These are phyloP conservation scores for Suhomyces bribrorum DNA, from an alignment of 1,139 yeast species.

Conservation along the genomic window DNA sequence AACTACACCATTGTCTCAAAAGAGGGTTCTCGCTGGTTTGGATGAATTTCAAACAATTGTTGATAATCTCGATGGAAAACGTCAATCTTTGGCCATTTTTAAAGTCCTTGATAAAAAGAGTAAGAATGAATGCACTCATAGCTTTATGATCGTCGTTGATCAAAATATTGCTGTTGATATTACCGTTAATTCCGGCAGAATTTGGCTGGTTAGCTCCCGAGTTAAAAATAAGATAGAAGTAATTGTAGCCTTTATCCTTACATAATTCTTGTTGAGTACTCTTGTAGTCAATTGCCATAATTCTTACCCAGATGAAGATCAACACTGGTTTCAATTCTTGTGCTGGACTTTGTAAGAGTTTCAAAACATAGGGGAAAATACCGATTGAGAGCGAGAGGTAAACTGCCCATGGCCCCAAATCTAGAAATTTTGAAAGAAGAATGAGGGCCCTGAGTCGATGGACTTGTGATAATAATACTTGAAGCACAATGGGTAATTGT, in stretches of 20 bases:
- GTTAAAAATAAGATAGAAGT: slow-evolving; percentile 74
- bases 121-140: slow-evolving; percentile 88
- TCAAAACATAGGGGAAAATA: slow-evolving; percentile 91
- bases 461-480: slow-evolving; percentile 88
- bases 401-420: slow-evolving; percentile 97
- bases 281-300: slow-evolving; percentile 90
- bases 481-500: slow-evolving; percentile 90
- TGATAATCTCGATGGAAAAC: slow-evolving; percentile 69
- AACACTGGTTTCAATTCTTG: slow-evolving; percentile 92
- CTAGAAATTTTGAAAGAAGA: slow-evolving; percentile 79
- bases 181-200: slow-evolving; percentile 22
- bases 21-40: slow-evolving; percentile 80
- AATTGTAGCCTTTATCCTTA: slow-evolving; percentile 87
- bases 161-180: slow-evolving; percentile 27
- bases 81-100: slow-evolving; percentile 79
- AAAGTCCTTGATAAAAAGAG: slow-evolving; percentile 80
- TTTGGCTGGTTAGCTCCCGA: slow-evolving; percentile 33
- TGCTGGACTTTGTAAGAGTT: slow-evolving; percentile 90
- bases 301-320: slow-evolving; percentile 96
- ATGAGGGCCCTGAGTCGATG: slow-evolving; percentile 90
- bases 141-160: slow-evolving; percentile 85
- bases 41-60: slow-evolving; percentile 66
- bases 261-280: slow-evolving; percentile 90
- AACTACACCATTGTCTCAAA: slow-evolving; percentile 87
- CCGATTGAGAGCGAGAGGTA: slow-evolving; percentile 91